Evolutionary conservation across 805 yeast species (phyloP).

Genomic region (Starmerella sp.): DNA sequence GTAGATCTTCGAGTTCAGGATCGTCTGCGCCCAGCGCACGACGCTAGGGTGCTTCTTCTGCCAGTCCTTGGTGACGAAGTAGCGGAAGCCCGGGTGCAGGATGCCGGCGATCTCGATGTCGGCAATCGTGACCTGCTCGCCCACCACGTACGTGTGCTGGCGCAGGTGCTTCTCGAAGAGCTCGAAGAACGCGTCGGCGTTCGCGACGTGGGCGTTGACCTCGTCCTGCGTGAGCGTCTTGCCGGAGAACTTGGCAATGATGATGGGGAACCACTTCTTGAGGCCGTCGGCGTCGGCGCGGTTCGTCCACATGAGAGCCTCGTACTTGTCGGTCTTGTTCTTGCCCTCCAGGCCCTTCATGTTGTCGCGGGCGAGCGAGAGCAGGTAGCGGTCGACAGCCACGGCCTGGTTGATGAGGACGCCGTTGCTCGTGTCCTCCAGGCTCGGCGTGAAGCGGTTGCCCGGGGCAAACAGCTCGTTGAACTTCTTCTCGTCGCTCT

Average conservation of each 20-base stretch:
- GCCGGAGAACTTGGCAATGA: conserved; percentile 51
- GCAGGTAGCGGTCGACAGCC: conserved; percentile 21
- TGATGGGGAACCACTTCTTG: conserved; percentile 36
- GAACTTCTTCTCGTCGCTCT: conserved; percentile 9
- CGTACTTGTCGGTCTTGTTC: conserved; percentile 14
- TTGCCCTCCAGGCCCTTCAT: conserved; percentile 18
- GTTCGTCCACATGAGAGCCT: conserved; percentile 66
- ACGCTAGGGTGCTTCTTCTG: conserved; percentile 50
- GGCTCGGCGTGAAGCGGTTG: conserved; percentile 19
- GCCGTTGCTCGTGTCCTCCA: conserved; percentile 15
- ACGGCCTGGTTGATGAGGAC: conserved; percentile 18
- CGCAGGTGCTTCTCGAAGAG: conserved; percentile 38
- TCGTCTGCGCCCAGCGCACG: conserved; percentile 61
- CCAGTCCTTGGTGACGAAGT: conserved; percentile 32
- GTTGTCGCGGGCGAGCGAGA: conserved; percentile 19
- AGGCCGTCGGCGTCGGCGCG: conserved; percentile 59
- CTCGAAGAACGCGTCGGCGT: conserved; percentile 21
- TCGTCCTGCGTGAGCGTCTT: conserved; percentile 68
- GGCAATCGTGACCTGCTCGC: conserved; percentile 57
- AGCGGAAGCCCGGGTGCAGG: conserved; percentile 41
- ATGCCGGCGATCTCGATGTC: conserved; percentile 48
- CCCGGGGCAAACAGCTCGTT: conserved; percentile 13
- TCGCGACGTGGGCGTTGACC: conserved; percentile 37
- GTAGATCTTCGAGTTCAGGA: conserved; percentile 23
- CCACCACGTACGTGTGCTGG: conserved; percentile 56